Base-by-base conservation (phyloP, 2,329 filamentous ascomycete genomes). In the Phialocephala subalpina region DNA sequence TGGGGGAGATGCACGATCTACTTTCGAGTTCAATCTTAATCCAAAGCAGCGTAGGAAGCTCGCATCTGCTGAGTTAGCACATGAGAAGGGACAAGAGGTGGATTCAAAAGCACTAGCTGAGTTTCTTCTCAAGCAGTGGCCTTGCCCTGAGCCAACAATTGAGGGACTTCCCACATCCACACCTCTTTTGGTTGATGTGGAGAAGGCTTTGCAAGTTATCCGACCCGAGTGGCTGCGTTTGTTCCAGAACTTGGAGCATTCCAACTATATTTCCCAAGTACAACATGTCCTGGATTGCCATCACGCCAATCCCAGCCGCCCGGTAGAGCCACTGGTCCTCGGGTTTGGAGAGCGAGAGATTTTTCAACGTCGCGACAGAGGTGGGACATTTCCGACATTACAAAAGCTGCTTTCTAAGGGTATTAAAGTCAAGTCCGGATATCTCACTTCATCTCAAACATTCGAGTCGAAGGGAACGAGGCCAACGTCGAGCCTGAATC, bases 191-290 rank as follows among this genome's bases (percentile, higher is more conserved):
- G 33, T 88, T 0, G 72, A 85, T 65, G 25, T 78, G 7, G 42
- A 67, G 0, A 66, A 74, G 12, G 84, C 83, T 2, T 42, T 86
- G 1, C 69, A 76, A 0, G 70, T 73, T 0, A 72, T 88, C 16
- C 67, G 70, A 0, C 78, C 78, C 0, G 81, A 86, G 59, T 88
- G 85, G 85, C 67, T 74, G 4, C 79, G 82, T 0, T 70, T 86
- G 0, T 81, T 78, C n/a, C 77, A 80, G 5, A 88, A 88, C 53
- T 66, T 78, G 11, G 77, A 83, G 33, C 76, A 87, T 0, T 80
- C 77, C 0, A 49, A 73, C 0, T 82, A 87, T 68, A 65, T 87
- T 0, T 62, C 76, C 11, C 52, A 78, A 29, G 79, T 84, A 0
- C 83, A 87, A 20, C 2, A 9, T 14, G 9, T 38, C 35, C n/a